Evolutionary conservation across 352 stramenopile genomes (phyloP), one percentile per base, ranked within the genome.

Genomic region (Phytophthora syringae): DNA sequence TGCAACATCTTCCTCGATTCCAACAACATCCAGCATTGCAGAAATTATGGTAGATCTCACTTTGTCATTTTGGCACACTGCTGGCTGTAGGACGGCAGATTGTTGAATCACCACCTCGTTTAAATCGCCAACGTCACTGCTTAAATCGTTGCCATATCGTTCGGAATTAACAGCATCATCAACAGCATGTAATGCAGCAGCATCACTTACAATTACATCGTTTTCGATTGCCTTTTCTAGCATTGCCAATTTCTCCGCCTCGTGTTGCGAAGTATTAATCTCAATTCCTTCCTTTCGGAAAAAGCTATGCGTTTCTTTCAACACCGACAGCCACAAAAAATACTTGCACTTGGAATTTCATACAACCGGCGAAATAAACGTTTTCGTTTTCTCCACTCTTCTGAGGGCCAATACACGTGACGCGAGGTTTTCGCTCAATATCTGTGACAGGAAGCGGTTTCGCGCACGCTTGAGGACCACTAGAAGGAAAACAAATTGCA

Each of bases 341-440:
- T 53, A 36, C 16, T 36, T 21, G 39, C 54, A 2, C 30, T 51
- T 2, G 15, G 54, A 22, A 70, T 36, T 1, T n/a, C 15, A 25
- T 43, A 65, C 3, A 62, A 20, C 45, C 50, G 12, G 20, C 37
- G 28, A 58, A 61, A 16, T 52, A 43, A 22, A 22, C 21, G 36
- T 52, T 30, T 65, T 37, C 30, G 28, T 20, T 20, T 28, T 2
- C 44, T 37, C 49, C 62, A 60, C 13, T 18, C 21, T n/a, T 65
- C 62, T 0, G 21, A 6, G 62, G 54, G 5, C 54, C 54, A 20
- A 70, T 57, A 57, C 61, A 70, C 2, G 62, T 70, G 1, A 65
- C 62, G 3, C 62, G 47, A 4, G 52, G 43, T 0, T 40, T 51
- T 6, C 36, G 20, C 1, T 42, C 36, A 32, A 25, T 12, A 25